Percentiles rank a stretch among this genome's conserved stretches.
These are phyloP conservation scores for Pseudogymnoascus sp. DNA, from an alignment of 2,329 filamentous ascomycete genomes.

Conservation along the genomic window DNA sequence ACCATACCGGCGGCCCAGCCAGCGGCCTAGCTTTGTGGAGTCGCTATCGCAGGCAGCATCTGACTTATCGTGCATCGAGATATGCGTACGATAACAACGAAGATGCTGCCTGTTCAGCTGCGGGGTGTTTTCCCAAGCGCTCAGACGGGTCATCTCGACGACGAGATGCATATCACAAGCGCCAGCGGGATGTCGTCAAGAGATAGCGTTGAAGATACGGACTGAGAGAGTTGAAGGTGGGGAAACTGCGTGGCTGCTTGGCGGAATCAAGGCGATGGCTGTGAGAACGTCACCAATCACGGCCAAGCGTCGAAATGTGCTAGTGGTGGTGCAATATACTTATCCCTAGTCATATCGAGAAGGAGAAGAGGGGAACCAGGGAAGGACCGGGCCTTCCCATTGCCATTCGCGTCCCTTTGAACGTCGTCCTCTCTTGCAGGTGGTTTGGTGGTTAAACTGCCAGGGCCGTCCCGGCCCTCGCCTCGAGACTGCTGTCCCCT, in stretches of 20 bases:
- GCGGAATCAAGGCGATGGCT: background rate
- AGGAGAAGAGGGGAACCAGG: background rate
- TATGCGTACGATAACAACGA: background rate
- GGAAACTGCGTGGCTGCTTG: background rate
- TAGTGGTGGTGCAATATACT: background rate
- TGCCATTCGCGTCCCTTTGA: background rate
- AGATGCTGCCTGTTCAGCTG: background rate
- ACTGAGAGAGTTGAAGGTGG: background rate
- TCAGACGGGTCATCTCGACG: background rate
- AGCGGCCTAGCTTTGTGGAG: background rate
- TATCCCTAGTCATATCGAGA: background rate
- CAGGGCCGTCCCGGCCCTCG: background rate
- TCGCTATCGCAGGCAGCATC: background rate
- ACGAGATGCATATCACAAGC: slow-evolving; percentile 6
- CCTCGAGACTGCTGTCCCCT: background rate
- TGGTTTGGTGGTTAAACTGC: background rate
- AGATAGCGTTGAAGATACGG: background rate
- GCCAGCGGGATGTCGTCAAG: background rate
- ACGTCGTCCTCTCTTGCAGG: background rate
- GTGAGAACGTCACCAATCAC: background rate
- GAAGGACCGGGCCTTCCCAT: background rate
- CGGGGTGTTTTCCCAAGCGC: background rate
- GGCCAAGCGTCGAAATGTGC: background rate
- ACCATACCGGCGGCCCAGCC: background rate
- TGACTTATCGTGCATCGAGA: background rate